Evolutionary conservation across 192 early-diverging fungal genomes (phyloP).

Genomic region (Linnemannia exigua): DNA sequence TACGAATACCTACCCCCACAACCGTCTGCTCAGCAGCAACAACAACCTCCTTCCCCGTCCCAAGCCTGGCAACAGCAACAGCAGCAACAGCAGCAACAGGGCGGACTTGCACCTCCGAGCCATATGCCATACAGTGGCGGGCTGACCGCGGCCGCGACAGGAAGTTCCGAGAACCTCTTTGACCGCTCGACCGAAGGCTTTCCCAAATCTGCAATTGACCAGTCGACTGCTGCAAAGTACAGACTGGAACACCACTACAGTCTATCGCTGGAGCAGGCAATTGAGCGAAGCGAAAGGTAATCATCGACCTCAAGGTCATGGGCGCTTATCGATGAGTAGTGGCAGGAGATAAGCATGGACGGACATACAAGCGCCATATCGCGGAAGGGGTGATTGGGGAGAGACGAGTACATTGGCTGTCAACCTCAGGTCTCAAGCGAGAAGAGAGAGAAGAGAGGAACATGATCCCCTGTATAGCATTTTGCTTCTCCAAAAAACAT

Average conservation of each 20-base stretch:
- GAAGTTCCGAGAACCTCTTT: constrained; percentile 58
- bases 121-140: constrained; percentile 23
- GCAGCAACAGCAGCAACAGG: constrained; percentile 15
- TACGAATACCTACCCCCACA: constrained; percentile 43
- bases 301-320: background rate
- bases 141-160: constrained; percentile 10
- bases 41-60: background rate
- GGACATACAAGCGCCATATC: background rate
- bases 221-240: constrained; percentile 88
- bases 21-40: constrained; percentile 15
- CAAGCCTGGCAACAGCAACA: constrained; percentile 3
- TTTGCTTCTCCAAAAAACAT: background rate
- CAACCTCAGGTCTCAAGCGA: background rate
- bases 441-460: background rate
- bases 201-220: constrained; percentile 83
- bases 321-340: background rate
- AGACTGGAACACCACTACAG: constrained; percentile 95
- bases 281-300: constrained; percentile 83
- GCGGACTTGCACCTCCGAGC: constrained; percentile 4
- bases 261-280: constrained; percentile 85
- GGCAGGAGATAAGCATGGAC: background rate
- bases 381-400: background rate
- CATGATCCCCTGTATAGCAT: background rate
- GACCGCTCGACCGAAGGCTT: constrained; percentile 79
- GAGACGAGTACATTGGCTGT: background rate